A percentile compares a stretch with the other conserved stretches of the same genome.
These are phyloP conservation scores for Lachancea meyersii DNA, from an alignment of 805 yeast species.

Conservation along the genomic window DNA sequence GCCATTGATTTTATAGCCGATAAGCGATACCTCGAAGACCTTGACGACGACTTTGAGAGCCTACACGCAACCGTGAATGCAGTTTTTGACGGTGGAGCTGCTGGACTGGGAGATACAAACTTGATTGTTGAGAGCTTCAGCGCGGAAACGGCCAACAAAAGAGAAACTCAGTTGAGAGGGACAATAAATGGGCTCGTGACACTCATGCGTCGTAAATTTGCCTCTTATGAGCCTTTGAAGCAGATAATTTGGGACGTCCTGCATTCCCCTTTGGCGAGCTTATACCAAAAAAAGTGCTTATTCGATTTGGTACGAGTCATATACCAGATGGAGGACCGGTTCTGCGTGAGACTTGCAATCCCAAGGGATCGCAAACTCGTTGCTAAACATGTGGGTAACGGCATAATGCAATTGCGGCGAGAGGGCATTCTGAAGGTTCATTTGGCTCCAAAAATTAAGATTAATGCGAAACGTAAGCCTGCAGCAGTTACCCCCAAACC, in stretches of 20 bases:
- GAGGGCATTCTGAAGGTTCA: slow-evolving; percentile 37
- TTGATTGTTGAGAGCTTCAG: slow-evolving; percentile 17
- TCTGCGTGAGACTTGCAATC: slow-evolving; percentile 54
- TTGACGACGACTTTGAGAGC: slow-evolving; percentile 59
- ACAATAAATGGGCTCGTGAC: slow-evolving; percentile 25
- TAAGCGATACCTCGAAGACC: slow-evolving; percentile 48
- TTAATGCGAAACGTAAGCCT: slow-evolving; percentile 2
- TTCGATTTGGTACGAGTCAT: slow-evolving; percentile 62
- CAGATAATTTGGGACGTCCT: slow-evolving; percentile 62
- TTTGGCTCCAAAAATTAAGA: slow-evolving; percentile 20
- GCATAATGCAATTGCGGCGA: slow-evolving; percentile 52
- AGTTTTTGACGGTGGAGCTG: slow-evolving; percentile 10
- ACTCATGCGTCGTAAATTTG: slow-evolving; percentile 23
- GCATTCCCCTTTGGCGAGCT: slow-evolving; percentile 52
- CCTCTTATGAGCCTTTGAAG: slow-evolving; percentile 49
- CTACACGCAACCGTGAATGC: slow-evolving; percentile 9
- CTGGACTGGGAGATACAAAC: slow-evolving; percentile 19
- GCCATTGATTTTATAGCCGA: slow-evolving; percentile 63
- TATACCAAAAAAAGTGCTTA: slow-evolving; percentile 54
- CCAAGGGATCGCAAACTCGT: slow-evolving; percentile 67
- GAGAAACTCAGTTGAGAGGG: slow-evolving; percentile 22
- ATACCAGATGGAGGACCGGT: slow-evolving; percentile 53
- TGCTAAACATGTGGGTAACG: slow-evolving; percentile 48
- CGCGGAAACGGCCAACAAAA: slow-evolving; percentile 18
- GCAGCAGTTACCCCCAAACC: slow-evolving; percentile 1